phyloP scores from a whole-genome alignment of 2,329 filamentous ascomycete species.

The Aspergillus uvarum region DNA sequence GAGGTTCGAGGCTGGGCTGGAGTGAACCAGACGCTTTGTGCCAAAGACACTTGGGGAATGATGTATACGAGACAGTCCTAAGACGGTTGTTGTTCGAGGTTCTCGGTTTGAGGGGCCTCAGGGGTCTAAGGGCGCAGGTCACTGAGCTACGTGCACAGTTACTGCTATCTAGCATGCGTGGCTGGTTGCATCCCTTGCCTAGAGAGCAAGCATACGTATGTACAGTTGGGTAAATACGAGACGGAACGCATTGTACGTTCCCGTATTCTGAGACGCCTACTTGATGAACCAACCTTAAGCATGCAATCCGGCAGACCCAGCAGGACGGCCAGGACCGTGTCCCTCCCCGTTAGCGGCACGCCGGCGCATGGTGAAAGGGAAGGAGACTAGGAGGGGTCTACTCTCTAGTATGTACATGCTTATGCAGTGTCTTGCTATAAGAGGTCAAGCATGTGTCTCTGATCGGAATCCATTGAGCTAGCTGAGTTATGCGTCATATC shows the following conservation, averaged over 20 bases:
- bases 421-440: not conserved
- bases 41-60: no score
- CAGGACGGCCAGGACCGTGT: slow-evolving; percentile 30
- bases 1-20: no score
- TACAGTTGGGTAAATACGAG: not conserved
- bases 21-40: no score
- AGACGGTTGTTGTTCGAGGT: no score
- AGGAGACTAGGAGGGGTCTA: slow-evolving; percentile 14
- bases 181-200: not conserved
- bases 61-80: no score
- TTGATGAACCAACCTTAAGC: slow-evolving; percentile 19
- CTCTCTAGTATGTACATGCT: not conserved
- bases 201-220: not conserved
- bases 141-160: no score
- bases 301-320: slow-evolving; percentile 30
- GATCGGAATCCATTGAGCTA: not conserved
- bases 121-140: no score
- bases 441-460: not conserved
- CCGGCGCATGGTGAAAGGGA: slow-evolving; percentile 18
- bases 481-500: not conserved
- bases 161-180: not conserved
- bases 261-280: not conserved
- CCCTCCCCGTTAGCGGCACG: slow-evolving; percentile 27
- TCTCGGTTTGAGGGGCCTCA: no score
- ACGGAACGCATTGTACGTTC: not conserved